Percentiles rank a stretch among this genome's conserved stretches.
Conservation (phyloP, 192 early-diverging fungal species). For the Chytriomyces hyalinus region DNA sequence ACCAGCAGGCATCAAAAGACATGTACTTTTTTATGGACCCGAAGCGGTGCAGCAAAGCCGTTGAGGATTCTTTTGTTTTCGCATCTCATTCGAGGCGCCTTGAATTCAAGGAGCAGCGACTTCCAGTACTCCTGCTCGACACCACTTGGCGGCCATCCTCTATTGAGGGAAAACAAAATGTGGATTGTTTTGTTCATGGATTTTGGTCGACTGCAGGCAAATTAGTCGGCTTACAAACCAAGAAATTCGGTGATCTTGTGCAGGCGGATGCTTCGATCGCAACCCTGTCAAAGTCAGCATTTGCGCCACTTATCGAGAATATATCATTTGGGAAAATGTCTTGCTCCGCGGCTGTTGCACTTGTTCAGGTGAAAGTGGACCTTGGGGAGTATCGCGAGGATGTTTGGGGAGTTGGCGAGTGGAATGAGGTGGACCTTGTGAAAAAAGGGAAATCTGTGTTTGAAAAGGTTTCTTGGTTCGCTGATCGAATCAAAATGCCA, state of each 20-base stretch:
- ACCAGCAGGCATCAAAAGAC: not conserved
- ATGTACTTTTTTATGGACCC: conserved; percentile 54
- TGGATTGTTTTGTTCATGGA: conserved; percentile 15
- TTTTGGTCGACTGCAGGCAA: conserved; percentile 3
- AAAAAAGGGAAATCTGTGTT: conserved; percentile 44
- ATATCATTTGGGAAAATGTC: not conserved
- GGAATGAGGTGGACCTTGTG: conserved; percentile 44
- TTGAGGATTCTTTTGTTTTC: conserved; percentile 50
- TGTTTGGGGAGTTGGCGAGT: conserved; percentile 39
- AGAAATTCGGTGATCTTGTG: not conserved
- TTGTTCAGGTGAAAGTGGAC: conserved; percentile 23
- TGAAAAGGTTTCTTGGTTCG: conserved; percentile 51
- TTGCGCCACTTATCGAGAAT: conserved; percentile 1
- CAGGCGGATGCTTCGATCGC: not conserved
- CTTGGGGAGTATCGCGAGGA: conserved; percentile 26
- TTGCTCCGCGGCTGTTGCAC: conserved; percentile 11
- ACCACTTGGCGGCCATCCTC: conserved; percentile 43
- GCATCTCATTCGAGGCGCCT: conserved; percentile 35
- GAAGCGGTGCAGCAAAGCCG: conserved; percentile 29
- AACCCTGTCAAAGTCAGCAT: not conserved
- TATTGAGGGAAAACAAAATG: conserved; percentile 33
- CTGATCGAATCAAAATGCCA: conserved; percentile 40
- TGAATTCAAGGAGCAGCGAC: conserved; percentile 40
- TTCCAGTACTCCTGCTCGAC: conserved; percentile 39
- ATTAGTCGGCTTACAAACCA: conserved; percentile 2